A percentile compares a stretch with the other conserved stretches of the same genome.
Evolutionary conservation across 768 basidiomycete genomes (phyloP).

Genomic region (Sarcomyxa edulis): DNA sequence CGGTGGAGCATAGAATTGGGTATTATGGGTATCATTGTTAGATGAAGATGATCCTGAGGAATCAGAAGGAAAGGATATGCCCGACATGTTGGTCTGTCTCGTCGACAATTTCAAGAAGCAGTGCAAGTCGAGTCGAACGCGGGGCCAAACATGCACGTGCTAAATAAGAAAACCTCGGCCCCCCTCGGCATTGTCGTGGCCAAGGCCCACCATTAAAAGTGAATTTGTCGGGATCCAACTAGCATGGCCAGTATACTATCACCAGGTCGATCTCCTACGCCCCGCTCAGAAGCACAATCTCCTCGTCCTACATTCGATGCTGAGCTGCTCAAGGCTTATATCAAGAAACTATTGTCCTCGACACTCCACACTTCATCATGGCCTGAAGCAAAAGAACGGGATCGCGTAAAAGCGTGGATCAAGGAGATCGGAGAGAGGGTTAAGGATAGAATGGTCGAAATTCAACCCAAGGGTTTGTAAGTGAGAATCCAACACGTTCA

Average conservation of each 20-base stretch:
- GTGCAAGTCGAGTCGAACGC: conserved; percentile 5
- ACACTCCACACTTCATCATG: conserved; percentile 62
- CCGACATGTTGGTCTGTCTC: conserved; percentile 70
- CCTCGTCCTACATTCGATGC: conserved; percentile 63
- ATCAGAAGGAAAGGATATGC: conserved; percentile 54
- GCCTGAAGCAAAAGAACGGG: conserved; percentile 65
- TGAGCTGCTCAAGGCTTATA: conserved; percentile 70
- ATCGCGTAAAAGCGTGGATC: conserved; percentile 69
- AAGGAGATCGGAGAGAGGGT: conserved; percentile 82
- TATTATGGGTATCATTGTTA: conserved; percentile 37
- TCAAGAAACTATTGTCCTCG: conserved; percentile 73
- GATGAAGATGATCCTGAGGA: conserved; percentile 36
- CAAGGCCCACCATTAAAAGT: too few species aligned
- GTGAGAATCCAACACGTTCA: too few species aligned
- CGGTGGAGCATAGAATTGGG: conserved; percentile 49
- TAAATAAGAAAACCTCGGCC: too few species aligned
- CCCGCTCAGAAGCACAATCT: conserved; percentile 58
- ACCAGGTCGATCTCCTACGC: too few species aligned
- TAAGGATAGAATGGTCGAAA: conserved; percentile 82
- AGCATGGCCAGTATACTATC: conserved; percentile 20
- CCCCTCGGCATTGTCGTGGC: too few species aligned
- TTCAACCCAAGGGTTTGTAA: conserved; percentile 79
- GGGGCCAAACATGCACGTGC: too few species aligned
- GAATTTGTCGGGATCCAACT: too few species aligned
- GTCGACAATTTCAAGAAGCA: neutral